These are phyloP conservation scores for Vaccinium macrocarpon DNA, from an alignment of 148 eudicot genomes.

Conservation along the genomic window DNA sequence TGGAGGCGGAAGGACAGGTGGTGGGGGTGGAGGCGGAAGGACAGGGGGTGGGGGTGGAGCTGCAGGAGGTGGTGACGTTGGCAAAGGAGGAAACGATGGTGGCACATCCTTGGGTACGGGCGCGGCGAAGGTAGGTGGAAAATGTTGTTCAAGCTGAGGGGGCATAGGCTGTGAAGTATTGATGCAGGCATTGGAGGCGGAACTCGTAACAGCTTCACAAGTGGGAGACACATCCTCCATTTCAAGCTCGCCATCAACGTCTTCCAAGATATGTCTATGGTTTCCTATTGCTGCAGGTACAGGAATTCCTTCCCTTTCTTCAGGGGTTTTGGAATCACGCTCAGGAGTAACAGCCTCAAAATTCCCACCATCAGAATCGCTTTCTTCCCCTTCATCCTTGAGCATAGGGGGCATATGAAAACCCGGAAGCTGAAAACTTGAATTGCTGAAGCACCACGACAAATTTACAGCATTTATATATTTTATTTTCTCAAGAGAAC, in stretches of 20 bases:
- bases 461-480: background rate
- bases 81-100: constrained; percentile 56
- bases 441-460: constrained; percentile 62
- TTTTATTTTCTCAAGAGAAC: background rate
- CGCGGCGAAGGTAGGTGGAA: constrained; percentile 35
- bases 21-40: constrained; percentile 8
- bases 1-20: background rate
- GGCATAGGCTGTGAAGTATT: constrained; percentile 31
- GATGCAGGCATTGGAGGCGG: constrained; percentile 25
- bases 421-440: constrained; percentile 94
- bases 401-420: constrained; percentile 88
- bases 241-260: constrained; percentile 98
- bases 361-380: constrained; percentile 85
- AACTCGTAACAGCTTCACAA: constrained; percentile 42
- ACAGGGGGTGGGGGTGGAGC: constrained; percentile 21
- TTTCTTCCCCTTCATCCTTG: constrained; percentile 68
- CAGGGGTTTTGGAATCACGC: constrained; percentile 47
- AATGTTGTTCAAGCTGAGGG: constrained; percentile 36
- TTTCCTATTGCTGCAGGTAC: constrained; percentile 41
- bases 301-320: constrained; percentile 30
- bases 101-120: constrained; percentile 55
- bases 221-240: constrained; percentile 97
- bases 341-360: constrained; percentile 99
- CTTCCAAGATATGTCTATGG: constrained; percentile 87
- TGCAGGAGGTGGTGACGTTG: constrained; percentile 43